These are phyloP conservation scores for Ulmus americana DNA, from an alignment of 331 rosid genomes.

Conservation along the genomic window DNA sequence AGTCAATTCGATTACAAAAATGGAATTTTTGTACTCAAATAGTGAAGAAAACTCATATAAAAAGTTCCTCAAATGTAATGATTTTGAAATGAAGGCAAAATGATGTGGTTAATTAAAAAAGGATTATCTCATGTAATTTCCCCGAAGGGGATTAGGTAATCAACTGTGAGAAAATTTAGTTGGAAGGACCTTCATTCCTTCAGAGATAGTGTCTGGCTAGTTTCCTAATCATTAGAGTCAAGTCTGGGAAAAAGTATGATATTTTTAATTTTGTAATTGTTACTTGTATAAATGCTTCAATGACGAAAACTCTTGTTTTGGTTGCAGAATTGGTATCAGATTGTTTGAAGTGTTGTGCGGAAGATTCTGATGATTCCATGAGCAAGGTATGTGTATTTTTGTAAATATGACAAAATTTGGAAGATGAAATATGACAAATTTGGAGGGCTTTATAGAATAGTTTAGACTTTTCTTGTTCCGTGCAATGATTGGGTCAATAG, in stretches of 20 bases:
- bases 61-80: no score
- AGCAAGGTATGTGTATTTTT: constrained; percentile 48
- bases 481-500: no score
- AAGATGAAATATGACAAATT: neutral
- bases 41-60: no score
- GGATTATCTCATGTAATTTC: no score
- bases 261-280: neutral
- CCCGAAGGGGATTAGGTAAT: neutral
- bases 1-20: no score
- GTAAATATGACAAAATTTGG: neutral
- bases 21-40: no score
- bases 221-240: neutral
- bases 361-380: constrained; percentile 71
- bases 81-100: no score
- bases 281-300: neutral
- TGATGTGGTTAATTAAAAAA: no score
- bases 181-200: neutral
- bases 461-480: no score
- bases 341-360: constrained; percentile 72
- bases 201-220: neutral
- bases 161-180: neutral
- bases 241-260: neutral
- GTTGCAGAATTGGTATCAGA: constrained; percentile 66
- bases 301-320: constrained; percentile 13
- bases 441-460: no score